Evolutionary conservation across 2,329 filamentous ascomycete genomes (phyloP).

Genomic region (Geosmithia putterillii): DNA sequence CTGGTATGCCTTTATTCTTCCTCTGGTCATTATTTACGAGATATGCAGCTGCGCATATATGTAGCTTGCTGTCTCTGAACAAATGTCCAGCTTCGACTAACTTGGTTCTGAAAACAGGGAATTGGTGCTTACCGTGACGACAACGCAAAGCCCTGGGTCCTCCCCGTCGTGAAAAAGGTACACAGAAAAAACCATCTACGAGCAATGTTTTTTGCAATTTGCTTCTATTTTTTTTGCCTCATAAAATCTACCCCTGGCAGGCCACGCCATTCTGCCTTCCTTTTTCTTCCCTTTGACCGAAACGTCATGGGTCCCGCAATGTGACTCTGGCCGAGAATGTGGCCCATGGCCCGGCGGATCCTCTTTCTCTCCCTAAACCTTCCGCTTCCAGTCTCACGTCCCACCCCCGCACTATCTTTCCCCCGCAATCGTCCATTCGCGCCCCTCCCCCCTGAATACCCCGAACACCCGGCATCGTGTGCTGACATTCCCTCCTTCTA

Average conservation of each 20-base stretch:
- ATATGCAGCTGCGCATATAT: neutral
- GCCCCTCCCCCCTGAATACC: conserved; percentile 1
- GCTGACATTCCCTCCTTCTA: conserved; percentile 33
- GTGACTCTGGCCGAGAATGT: neutral
- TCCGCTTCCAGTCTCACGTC: too few species aligned
- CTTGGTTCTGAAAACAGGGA: conserved; percentile 37
- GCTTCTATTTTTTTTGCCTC: neutral
- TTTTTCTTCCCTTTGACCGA: neutral
- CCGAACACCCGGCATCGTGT: conserved; percentile 11
- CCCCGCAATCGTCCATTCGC: neutral
- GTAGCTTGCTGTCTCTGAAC: too few species aligned
- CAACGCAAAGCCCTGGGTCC: conserved; percentile 91
- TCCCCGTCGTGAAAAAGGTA: conserved; percentile 95
- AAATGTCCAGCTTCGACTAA: too few species aligned
- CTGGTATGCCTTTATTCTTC: conserved; percentile 44
- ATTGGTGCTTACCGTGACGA: conserved; percentile 93
- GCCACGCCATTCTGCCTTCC: neutral
- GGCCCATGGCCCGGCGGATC: neutral
- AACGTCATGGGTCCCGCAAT: neutral
- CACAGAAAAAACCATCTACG: too few species aligned
- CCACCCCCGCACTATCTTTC: neutral
- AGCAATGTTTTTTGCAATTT: too few species aligned
- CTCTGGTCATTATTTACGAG: conserved; percentile 2
- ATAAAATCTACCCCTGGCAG: neutral
- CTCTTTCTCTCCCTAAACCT: neutral